These are phyloP conservation scores for Oropetium thomaeum DNA, from an alignment of 176 grass and related monocot species.

Conservation along the genomic window DNA sequence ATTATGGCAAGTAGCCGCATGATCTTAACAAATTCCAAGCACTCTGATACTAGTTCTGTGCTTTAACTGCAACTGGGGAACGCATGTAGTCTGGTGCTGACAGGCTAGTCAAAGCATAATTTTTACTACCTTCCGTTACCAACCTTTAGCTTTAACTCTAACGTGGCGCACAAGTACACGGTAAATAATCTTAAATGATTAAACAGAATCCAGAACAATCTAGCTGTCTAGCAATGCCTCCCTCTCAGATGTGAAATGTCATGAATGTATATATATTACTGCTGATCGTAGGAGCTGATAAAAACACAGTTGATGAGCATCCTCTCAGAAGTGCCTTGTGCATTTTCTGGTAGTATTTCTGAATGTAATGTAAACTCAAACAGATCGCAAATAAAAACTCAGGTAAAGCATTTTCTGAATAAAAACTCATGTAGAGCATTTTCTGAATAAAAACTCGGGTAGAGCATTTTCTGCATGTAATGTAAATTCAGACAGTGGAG, in stretches of 20 bases:
- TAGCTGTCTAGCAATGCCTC: conserved; percentile 28
- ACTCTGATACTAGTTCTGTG: background rate
- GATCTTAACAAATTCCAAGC: background rate
- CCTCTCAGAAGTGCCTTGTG: conserved; percentile 2
- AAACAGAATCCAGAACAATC: conserved; percentile 1
- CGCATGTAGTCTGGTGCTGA: conserved; percentile 9
- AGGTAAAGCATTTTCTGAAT: background rate
- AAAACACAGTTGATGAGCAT: conserved; percentile 25
- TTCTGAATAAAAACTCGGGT: too few species aligned
- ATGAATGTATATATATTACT: conserved; percentile 30
- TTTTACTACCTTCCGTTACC: background rate
- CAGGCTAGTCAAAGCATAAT: conserved; percentile 2
- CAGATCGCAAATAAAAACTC: too few species aligned
- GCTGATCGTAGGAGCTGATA: background rate
- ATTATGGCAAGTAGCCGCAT: background rate
- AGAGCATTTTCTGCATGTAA: conserved; percentile 23
- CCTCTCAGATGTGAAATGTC: conserved; percentile 12
- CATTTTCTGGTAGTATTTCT: conserved; percentile 9
- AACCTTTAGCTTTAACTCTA: background rate
- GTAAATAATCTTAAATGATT: conserved; percentile 6
- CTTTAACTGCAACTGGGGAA: background rate
- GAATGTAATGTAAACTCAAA: conserved; percentile 38
- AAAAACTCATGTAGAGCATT: background rate
- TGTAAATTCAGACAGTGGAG: conserved; percentile 27
- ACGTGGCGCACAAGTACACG: background rate